Conservation (phyloP, 2,329 filamentous ascomycete species). For the Furcasterigmium sp. region DNA sequence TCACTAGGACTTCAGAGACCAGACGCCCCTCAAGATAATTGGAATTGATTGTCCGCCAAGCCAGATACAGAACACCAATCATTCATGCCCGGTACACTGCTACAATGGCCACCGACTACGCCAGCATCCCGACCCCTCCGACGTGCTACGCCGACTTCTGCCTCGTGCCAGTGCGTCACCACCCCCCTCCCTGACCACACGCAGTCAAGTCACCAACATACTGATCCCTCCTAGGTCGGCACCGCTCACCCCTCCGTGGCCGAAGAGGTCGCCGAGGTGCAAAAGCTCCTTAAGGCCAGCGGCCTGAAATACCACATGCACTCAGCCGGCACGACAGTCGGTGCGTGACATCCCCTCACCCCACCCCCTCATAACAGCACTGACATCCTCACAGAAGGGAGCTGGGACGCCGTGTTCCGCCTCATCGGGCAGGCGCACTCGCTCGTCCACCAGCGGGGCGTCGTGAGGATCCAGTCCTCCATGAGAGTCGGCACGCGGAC, state of each 20-base stretch:
- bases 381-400: slow-evolving; percentile 74
- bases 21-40: too few species aligned
- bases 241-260: slow-evolving; percentile 72
- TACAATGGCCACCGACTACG: slow-evolving; percentile 35
- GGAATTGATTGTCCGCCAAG: too few species aligned
- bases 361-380: neutral
- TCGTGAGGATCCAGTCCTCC: slow-evolving; percentile 79
- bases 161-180: slow-evolving; percentile 65
- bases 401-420: slow-evolving; percentile 82
- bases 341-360: slow-evolving; percentile 42
- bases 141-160: slow-evolving; percentile 87
- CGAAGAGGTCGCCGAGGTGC: slow-evolving; percentile 81
- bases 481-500: slow-evolving; percentile 82
- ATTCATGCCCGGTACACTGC: too few species aligned
- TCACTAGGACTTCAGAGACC: too few species aligned
- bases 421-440: slow-evolving; percentile 83
- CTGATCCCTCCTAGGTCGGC: slow-evolving; percentile 59
- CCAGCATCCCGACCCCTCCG: slow-evolving; percentile 57
- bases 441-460: slow-evolving; percentile 70
- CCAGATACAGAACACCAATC: too few species aligned
- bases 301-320: slow-evolving; percentile 86
- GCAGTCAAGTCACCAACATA: neutral
- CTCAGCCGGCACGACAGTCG: slow-evolving; percentile 86
- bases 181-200: neutral
- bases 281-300: slow-evolving; percentile 75